These are phyloP conservation scores for Deuterostichococcus epilithicus DNA, from an alignment of 139 green algal species.

Conservation along the genomic window DNA sequence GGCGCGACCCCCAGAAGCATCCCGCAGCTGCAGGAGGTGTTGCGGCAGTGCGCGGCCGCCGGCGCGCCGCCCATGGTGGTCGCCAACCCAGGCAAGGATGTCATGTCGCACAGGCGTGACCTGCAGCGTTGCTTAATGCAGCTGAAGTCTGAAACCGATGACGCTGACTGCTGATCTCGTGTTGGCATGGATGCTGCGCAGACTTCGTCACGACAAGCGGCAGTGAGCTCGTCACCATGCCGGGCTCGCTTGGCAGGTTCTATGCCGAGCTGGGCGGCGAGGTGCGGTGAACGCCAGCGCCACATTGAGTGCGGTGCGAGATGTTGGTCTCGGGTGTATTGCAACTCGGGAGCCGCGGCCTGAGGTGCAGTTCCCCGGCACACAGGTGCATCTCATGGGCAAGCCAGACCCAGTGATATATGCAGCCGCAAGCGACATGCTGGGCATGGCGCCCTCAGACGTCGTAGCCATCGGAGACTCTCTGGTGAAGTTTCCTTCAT, in stretches of 20 bases:
- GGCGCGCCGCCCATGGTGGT: conserved; percentile 65
- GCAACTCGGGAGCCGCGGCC: too few species aligned
- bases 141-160: too few species aligned
- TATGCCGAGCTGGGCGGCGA: conserved; percentile 53
- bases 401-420: conserved; percentile 81
- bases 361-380: neutral
- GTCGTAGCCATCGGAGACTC: conserved; percentile 74
- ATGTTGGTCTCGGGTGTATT: neutral
- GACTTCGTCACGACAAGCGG: conserved; percentile 67
- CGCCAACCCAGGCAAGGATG: conserved; percentile 81
- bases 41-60: conserved; percentile 31
- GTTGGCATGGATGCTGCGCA: too few species aligned
- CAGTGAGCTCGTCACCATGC: conserved; percentile 60
- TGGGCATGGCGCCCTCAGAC: conserved; percentile 25
- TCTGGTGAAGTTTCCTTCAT: neutral
- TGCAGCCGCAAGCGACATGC: conserved; percentile 37
- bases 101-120: too few species aligned
- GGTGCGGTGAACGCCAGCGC: conserved; percentile 6
- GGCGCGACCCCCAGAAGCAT: conserved; percentile 10
- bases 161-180: too few species aligned
- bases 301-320: neutral
- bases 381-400: conserved; percentile 64
- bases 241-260: conserved; percentile 59
- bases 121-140: too few species aligned
- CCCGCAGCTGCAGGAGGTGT: conserved; percentile 38